A percentile compares a stretch with the other conserved stretches of the same genome.
Evolutionary conservation across 257 asterid species (phyloP).

Genomic region (Cruciata laevipes): DNA sequence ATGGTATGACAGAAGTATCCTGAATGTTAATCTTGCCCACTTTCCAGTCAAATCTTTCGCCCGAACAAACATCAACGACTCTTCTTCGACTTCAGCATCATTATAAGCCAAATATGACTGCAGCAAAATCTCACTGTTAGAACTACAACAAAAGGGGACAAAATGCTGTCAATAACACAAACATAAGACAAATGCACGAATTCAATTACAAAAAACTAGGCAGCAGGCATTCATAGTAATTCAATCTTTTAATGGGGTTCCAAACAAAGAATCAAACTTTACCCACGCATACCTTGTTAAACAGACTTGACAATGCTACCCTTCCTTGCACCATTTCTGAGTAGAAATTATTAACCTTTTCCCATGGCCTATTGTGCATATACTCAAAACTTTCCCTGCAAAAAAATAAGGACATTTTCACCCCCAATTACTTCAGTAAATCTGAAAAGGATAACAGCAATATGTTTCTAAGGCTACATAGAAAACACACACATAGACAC

Average conservation of each 20-base stretch:
- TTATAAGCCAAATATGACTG: conserved; percentile 32
- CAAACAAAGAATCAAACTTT: not conserved
- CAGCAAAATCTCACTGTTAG: conserved; percentile 16
- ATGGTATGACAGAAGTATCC: conserved; percentile 70
- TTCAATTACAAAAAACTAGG: not conserved
- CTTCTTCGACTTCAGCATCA: conserved; percentile 38
- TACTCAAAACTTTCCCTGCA: conserved; percentile 84
- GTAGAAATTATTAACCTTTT: conserved; percentile 58
- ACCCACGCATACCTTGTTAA: conserved; percentile 29
- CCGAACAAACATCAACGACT: conserved; percentile 30
- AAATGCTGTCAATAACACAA: not conserved
- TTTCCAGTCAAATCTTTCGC: conserved; percentile 50
- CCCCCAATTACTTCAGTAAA: conserved; percentile 4
- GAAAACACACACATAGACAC: not conserved
- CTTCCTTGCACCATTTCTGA: conserved; percentile 59
- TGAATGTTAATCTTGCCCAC: conserved; percentile 83
- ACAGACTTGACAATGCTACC: conserved; percentile 41
- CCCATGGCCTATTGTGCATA: conserved; percentile 77
- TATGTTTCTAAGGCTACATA: not conserved
- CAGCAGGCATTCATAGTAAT: not conserved
- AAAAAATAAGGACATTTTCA: conserved; percentile 7
- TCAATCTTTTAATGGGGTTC: not conserved
- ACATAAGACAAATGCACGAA: not conserved
- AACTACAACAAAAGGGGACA: not conserved
- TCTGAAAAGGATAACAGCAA: not conserved